phyloP scores from a whole-genome alignment of 768 basidiomycete genomes.

The Rhodotorula toruloides region DNA sequence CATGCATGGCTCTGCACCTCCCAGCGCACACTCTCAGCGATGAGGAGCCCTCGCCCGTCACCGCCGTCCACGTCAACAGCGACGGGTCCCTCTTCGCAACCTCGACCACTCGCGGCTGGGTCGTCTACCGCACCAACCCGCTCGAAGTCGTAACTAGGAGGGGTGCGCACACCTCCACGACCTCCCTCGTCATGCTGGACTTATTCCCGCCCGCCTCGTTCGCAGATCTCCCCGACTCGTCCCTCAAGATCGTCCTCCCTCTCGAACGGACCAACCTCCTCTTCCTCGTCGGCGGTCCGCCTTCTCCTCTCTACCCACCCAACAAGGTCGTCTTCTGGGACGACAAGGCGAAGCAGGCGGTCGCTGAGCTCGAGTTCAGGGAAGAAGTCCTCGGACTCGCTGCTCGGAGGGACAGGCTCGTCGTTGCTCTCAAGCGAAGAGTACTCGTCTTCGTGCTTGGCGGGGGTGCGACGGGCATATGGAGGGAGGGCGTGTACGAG shows the following conservation, averaged over 20 bases:
- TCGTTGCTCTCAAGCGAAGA: conserved; percentile 51
- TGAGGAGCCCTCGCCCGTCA: conserved; percentile 13
- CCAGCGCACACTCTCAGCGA: conserved; percentile 24
- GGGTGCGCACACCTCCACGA: conserved; percentile 4
- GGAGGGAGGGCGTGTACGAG: conserved; percentile 70
- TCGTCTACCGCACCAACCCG: conserved; percentile 24
- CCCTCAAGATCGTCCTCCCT: conserved; percentile 51
- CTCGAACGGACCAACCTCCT: conserved; percentile 74
- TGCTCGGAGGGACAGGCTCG: conserved; percentile 38
- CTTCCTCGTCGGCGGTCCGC: conserved; percentile 80
- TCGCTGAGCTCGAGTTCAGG: conserved; percentile 82
- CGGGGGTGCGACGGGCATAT: conserved; percentile 51
- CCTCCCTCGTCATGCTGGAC: no score
- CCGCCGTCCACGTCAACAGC: conserved; percentile 10
- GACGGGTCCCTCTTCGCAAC: conserved; percentile 17
- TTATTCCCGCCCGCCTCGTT: rapidly evolving
- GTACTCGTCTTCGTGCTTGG: conserved; percentile 73
- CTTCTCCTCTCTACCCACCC: conserved; percentile 79
- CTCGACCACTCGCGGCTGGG: conserved; percentile 34
- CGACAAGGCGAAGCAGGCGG: conserved; percentile 63
- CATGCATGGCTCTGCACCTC: conserved; percentile 31
- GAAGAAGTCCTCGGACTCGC: conserved; percentile 50
- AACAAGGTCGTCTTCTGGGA: conserved; percentile 92
- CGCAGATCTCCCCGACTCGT: conserved; percentile 34
- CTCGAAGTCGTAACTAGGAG: conserved; percentile 1